Evolutionary conservation across 1,284 basidiomycete species (phyloP), one percentile per base, ranked within the genome.

Genomic region (Rhodotorula sp.): DNA sequence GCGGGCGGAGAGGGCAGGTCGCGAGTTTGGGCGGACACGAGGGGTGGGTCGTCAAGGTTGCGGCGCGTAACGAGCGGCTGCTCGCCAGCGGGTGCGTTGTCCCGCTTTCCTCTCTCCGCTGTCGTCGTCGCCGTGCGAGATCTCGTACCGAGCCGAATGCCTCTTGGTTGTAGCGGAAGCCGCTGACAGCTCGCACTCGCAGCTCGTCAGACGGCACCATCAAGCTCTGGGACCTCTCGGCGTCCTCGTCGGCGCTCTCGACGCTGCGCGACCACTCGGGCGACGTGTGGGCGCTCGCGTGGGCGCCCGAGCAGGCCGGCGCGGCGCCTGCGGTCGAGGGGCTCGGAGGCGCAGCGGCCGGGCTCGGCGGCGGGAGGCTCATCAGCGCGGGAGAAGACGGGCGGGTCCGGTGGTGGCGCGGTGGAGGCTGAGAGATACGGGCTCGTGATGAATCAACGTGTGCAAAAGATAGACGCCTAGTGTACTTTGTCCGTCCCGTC

Each of bases 241-340:
- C 72, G 8, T 71, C 74, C 5, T 73, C 72, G 2, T 63, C 73
- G n/a, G 74, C 76, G 0, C 65, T 78, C 23, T 71, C 73, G n/a
- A 75, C 73, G 1, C 65, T 77, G 4, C 65, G 77, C 56, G 77
- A 77, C 54, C 74, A 77, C 53, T 68, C 71, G 5, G 77, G 72
- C 25, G 78, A 79, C 64, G 76, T 78, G 19, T 78, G 77, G 78
- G 49, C 75, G 4, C 61, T 78, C 34, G 67, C 72, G 5, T 79
- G 76, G 75, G 73, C 71, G 16, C 76, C 77, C 19, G 77, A 77
- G 52, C 21, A 45, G 9, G 16, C 65, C 0, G 45, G 16, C 0
- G 62, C 56, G 0, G 58, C 52, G 13, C 44, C 50, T 17, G 25
- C 55, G 14, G 67, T 77, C 16, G 78, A 77, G 52, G 77, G 77